Base-by-base conservation (phyloP, 495 filamentous ascomycete genomes). In the Tuber calosporum region DNA sequence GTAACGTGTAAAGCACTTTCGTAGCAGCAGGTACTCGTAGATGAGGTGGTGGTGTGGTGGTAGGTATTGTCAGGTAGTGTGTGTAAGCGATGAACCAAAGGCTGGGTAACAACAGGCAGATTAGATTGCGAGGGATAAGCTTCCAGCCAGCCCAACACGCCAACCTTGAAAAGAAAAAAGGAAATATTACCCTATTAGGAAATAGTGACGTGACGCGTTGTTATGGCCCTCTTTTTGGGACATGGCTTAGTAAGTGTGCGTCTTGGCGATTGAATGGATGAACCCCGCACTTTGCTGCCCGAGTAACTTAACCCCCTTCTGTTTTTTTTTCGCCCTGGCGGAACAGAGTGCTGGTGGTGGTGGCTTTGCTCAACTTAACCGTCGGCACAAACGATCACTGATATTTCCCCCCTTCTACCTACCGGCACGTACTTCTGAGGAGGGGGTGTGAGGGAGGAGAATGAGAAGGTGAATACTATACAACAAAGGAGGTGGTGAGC, bases 131-230 rank as follows among this genome's bases (percentile, higher is more conserved):
- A 26, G 13, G 26, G 1, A 53, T n/a, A 53, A 48, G 8, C 48
- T n/a, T n/a, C 45, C 22, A 9, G n/a, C n/a, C n/a, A 53, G 3
- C 48, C 20, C 45, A 53, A 26, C 48, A 53, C 48, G n/a, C 53
- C 53, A 58, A 30, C 53, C 36, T 2, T 30, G 22, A 36, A 43
- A 66, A 22, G 19, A 72, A 73, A 69, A 39, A 62, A 66, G 34
- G 72, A 77, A 69, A 26, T 36, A 4, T 11, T 41, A n/a, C 68
- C 73, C 41, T 62, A 69, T 69, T 36, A 66, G 69, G 70, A 70
- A 73, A 30, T 7, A 40, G 75, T 74, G 76, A 78, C 76, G 76
- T 77, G 76, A 78, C 76, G 76, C 76, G 76, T 78, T 78, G 76
- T 77, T 77, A 43, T 78, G 67, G 75, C 40, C 39, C 68, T 20